Evolutionary conservation across 768 basidiomycete genomes (phyloP).

Genomic region (Podaxis carcinomalis): DNA sequence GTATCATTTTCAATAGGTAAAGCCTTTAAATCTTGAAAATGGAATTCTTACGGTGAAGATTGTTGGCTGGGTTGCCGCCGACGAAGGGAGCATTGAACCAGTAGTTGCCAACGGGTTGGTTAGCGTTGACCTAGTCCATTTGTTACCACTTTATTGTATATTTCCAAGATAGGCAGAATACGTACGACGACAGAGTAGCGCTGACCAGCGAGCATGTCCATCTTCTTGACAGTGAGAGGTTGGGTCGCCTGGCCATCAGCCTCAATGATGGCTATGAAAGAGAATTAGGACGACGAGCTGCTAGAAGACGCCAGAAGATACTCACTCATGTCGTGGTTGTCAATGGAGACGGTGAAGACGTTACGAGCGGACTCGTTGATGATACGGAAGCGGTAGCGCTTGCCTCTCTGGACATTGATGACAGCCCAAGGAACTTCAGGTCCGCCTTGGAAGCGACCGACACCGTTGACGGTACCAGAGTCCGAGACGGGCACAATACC

Average conservation of each 20-base stretch:
- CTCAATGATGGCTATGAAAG: constrained; percentile 27
- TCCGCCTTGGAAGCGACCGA: constrained; percentile 37
- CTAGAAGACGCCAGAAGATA: not conserved
- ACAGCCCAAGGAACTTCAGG: constrained; percentile 34
- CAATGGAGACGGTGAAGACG: constrained; percentile 33
- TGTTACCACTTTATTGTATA: not conserved
- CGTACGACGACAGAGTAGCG: constrained; percentile 37
- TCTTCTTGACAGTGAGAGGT: constrained; percentile 29
- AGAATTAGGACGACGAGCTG: not conserved
- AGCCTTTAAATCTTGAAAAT: too few relatives aligned
- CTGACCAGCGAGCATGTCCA: constrained; percentile 44
- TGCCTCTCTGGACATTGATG: constrained; percentile 35
- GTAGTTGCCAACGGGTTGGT: constrained; percentile 43
- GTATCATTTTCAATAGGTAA: not conserved
- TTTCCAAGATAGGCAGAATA: not conserved
- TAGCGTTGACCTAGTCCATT: constrained; percentile 25
- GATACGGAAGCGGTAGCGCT: constrained; percentile 52
- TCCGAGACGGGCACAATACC: constrained; percentile 28
- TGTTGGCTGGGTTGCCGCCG: constrained; percentile 25
- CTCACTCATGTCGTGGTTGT: constrained; percentile 26
- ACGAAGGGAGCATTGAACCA: constrained; percentile 36
- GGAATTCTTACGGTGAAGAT: constrained; percentile 23
- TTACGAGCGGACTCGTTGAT: constrained; percentile 45
- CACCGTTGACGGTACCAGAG: constrained; percentile 43
- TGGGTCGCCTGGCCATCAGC: constrained; percentile 33